Evolutionary conservation across 768 basidiomycete genomes (phyloP).

Genomic region (Serpula lacrymans): DNA sequence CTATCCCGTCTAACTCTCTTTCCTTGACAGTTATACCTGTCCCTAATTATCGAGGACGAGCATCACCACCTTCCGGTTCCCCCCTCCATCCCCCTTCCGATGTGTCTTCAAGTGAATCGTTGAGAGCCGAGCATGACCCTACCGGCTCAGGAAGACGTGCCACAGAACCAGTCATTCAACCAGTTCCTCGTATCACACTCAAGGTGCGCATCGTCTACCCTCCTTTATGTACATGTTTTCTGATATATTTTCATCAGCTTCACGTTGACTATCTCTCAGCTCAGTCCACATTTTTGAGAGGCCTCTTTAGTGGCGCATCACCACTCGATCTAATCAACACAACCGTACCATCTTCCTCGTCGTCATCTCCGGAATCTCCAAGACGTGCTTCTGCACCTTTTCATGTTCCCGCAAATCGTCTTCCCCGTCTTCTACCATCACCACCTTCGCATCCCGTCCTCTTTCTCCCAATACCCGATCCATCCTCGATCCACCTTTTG

Average conservation of each 20-base stretch:
- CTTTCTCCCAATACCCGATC: constrained; percentile 73
- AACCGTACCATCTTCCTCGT: constrained; percentile 26
- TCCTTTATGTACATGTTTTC: constrained; percentile 1
- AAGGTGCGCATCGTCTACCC: constrained; percentile 43
- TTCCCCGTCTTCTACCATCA: constrained; percentile 69
- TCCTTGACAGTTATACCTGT: constrained; percentile 45
- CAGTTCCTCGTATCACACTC: constrained; percentile 56
- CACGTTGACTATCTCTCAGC: constrained; percentile 82
- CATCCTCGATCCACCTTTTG: constrained; percentile 65
- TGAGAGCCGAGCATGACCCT: constrained; percentile 36
- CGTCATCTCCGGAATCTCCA: constrained; percentile 22
- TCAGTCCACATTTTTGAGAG: constrained; percentile 71
- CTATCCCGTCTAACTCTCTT: constrained; percentile 1
- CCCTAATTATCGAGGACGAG: constrained; percentile 27
- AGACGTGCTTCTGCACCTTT: constrained; percentile 24
- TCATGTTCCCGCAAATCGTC: constrained; percentile 42
- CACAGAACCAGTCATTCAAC: constrained; percentile 48
- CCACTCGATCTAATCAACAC: constrained; percentile 54
- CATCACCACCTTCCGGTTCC: background rate
- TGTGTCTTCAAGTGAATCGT: constrained; percentile 7
- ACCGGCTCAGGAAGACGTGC: constrained; percentile 45
- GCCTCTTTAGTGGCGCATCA: constrained; percentile 66
- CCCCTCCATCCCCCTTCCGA: constrained; percentile 5
- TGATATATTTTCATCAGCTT: constrained; percentile 41
- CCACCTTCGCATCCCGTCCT: constrained; percentile 61